Conservation (phyloP, 208 protist species). For the Tritrichomonas foetus region DNA sequence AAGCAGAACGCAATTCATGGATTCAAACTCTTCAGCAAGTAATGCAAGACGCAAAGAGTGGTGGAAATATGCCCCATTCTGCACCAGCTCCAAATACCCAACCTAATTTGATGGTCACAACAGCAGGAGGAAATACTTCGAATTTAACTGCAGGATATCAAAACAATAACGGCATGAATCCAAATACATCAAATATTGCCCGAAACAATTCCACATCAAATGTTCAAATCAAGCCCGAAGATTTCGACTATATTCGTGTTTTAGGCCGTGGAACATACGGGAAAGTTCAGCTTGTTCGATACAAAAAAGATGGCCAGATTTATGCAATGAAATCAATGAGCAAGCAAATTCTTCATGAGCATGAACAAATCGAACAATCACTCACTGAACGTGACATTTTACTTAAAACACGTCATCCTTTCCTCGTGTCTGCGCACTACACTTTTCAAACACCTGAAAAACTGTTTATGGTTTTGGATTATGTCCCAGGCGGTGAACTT, state of each 20-base stretch:
- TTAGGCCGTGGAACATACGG: background rate
- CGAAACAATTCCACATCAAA: background rate
- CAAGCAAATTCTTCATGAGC: background rate
- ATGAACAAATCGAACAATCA: background rate
- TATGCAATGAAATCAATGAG: background rate
- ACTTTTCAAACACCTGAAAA: slow-evolving; percentile 55
- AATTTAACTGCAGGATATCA: too few species aligned
- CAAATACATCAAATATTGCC: background rate
- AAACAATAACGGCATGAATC: too few species aligned
- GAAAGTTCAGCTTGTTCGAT: background rate
- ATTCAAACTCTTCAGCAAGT: background rate
- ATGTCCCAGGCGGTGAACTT: slow-evolving; percentile 60
- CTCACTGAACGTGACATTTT: background rate
- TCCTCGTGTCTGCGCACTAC: slow-evolving; percentile 49
- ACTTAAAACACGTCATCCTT: slow-evolving; percentile 39
- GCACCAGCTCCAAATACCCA: background rate
- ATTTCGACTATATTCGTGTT: background rate
- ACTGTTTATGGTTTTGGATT: slow-evolving; percentile 63
- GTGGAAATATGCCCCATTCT: background rate
- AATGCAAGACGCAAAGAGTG: background rate
- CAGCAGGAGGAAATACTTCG: background rate
- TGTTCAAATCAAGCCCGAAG: background rate
- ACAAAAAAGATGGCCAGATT: background rate
- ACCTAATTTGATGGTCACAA: too few species aligned
- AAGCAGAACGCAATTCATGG: background rate